Conservation (phyloP, 805 yeast genomes). For the Pichia cephalocereana region DNA sequence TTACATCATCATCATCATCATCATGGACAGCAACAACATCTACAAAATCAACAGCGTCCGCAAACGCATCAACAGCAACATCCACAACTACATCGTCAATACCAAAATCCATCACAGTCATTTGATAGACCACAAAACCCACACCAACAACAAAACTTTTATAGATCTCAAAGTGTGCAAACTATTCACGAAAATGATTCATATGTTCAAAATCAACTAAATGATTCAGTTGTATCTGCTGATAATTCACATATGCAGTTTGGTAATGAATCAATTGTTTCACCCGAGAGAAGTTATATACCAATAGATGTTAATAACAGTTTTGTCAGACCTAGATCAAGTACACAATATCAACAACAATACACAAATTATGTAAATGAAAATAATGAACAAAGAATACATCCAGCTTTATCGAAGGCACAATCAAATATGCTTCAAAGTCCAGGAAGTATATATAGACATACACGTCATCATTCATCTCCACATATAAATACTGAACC, state of each 20-base stretch:
- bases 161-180: too few relatives aligned
- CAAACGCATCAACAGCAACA: too few relatives aligned
- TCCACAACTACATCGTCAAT: too few relatives aligned
- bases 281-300: neutral
- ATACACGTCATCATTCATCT: conserved; percentile 14
- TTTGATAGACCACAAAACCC: too few relatives aligned
- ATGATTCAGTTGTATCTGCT: neutral
- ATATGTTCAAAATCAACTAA: neutral
- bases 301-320: neutral
- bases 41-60: conserved; percentile 3
- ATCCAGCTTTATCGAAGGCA: neutral
- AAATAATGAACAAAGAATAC: neutral
- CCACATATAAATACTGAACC: neutral
- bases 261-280: neutral
- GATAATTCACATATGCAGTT: neutral
- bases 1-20: too few relatives aligned
- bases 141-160: too few relatives aligned
- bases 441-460: conserved; percentile 16
- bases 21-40: conserved; percentile 7
- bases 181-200: neutral
- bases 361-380: neutral
- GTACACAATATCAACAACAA: conserved; percentile 7
- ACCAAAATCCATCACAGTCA: too few relatives aligned
- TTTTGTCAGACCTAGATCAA: conserved; percentile 2
- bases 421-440: neutral